Conservation (phyloP, 1,139 yeast species). For the Geotrichum klebahnii region DNA sequence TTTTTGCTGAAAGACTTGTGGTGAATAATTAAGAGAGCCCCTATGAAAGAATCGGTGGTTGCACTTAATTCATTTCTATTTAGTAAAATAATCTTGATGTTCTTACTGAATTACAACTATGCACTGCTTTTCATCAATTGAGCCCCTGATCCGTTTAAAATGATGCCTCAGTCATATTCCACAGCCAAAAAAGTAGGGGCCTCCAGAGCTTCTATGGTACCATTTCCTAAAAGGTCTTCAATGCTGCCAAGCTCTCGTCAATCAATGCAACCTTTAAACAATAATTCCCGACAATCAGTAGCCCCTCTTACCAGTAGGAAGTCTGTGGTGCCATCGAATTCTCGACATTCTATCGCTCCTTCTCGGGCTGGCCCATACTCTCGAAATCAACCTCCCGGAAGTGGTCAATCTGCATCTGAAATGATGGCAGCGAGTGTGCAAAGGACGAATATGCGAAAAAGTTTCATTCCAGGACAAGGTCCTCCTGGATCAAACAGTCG, state of each 20-base stretch:
- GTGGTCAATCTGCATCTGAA: slow-evolving; percentile 20
- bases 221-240: slow-evolving; percentile 18
- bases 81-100: too few relatives aligned
- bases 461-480: slow-evolving; percentile 3
- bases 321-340: slow-evolving; percentile 12
- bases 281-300: slow-evolving; percentile 22
- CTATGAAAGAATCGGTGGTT: too few relatives aligned
- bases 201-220: slow-evolving; percentile 27
- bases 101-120: too few relatives aligned
- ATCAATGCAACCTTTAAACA: slow-evolving; percentile 15
- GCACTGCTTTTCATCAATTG: not conserved
- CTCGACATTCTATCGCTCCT: slow-evolving; percentile 2
- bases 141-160: not conserved
- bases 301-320: slow-evolving; percentile 10
- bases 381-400: slow-evolving; percentile 19
- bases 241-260: slow-evolving; percentile 17
- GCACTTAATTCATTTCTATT: too few relatives aligned
- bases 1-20: too few relatives aligned
- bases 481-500: slow-evolving; percentile 16
- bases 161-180: slow-evolving; percentile 24
- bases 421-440: slow-evolving; percentile 19
- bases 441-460: slow-evolving; percentile 13
- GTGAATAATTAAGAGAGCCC: too few relatives aligned
- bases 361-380: slow-evolving; percentile 14
- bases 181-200: slow-evolving; percentile 25